Conservation (phyloP, 768 basidiomycete genomes). For the Mycena latifolia region DNA sequence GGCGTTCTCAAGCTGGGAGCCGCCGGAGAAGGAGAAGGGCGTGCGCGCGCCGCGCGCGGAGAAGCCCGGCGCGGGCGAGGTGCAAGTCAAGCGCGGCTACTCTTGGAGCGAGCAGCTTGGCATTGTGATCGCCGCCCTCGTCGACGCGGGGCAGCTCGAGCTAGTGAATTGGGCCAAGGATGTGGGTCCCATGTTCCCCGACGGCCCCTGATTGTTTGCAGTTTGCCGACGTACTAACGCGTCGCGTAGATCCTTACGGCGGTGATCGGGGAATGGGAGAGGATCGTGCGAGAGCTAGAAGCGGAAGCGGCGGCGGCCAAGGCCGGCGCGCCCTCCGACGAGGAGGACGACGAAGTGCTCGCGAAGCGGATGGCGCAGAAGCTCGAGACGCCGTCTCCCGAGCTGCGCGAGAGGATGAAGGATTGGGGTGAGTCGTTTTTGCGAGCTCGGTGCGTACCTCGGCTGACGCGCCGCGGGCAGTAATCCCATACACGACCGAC, state of each 20-base stretch:
- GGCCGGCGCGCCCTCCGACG: constrained; percentile 15
- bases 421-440: constrained; percentile 24
- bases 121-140: constrained; percentile 70
- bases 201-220: no score
- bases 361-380: constrained; percentile 32
- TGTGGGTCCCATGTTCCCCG: constrained; percentile 52
- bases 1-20: constrained; percentile 83
- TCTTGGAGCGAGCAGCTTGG: constrained; percentile 79
- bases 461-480: constrained; percentile 42
- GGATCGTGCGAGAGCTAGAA: constrained; percentile 15
- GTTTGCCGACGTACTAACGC: no score
- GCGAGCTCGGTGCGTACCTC: constrained; percentile 40
- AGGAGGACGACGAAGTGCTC: constrained; percentile 27
- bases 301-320: constrained; percentile 24
- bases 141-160: constrained; percentile 62
- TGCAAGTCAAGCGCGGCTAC: constrained; percentile 75
- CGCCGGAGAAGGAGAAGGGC: constrained; percentile 59
- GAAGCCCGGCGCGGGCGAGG: constrained; percentile 53
- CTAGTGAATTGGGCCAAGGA: constrained; percentile 74
- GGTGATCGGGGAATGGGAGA: constrained; percentile 24
- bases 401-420: constrained; percentile 30
- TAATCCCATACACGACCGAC: constrained; percentile 50
- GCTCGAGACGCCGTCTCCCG: constrained; percentile 28
- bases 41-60: constrained; percentile 37
- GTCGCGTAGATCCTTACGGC: constrained; percentile 25